Base-by-base conservation (phyloP, 441 rosid species). In the Populus hybrid region DNA sequence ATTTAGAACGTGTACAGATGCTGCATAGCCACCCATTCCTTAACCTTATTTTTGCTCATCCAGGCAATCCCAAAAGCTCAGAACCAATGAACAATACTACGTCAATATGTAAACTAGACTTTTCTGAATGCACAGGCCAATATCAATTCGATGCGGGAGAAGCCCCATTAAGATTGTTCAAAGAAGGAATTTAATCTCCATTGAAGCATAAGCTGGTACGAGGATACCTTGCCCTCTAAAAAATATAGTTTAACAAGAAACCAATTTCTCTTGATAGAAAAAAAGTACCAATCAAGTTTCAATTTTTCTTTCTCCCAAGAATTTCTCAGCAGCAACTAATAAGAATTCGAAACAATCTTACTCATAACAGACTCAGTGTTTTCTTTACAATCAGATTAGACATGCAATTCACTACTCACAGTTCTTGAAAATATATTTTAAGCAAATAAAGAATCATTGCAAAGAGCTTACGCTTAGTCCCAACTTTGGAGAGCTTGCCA, bases 401-500 rank as follows among this genome's bases (percentile, higher is more conserved):
- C 59, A 16, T 50, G 59, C 0, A 53, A 53, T 53, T 53, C 61
- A 53, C 61, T 16, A 18, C 61, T 53, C 21, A 18, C 7, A 50
- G 20, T 50, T 50, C 56, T 50, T 50, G 9, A 16, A 12, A 9
- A 18, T 38, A 61, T 10, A 33, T 29, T 68, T 3, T 64, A 24
- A 11, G 23, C 40, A 29, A 26, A 63, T 20, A 69, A 9, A 21
- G 20, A 14, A 35, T 64, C 35, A 63, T 18, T 14, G 64, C 36
- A 11, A 9, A 28, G 73, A 42, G 77, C 89, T 83, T 75, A 91
- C 97, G 82, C 77, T 93, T 95, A 69, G 56, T 76, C 4, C 95
- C 97, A 68, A 82, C 80, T 86, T 78, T 90, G 79, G 80, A 73
- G 78, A 85, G 91, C 86, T 84, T 92, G 75, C 99, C 98, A 40